These are phyloP conservation scores for Fraxinus latifolia DNA, from an alignment of 305 asterid species.

Conservation along the genomic window DNA sequence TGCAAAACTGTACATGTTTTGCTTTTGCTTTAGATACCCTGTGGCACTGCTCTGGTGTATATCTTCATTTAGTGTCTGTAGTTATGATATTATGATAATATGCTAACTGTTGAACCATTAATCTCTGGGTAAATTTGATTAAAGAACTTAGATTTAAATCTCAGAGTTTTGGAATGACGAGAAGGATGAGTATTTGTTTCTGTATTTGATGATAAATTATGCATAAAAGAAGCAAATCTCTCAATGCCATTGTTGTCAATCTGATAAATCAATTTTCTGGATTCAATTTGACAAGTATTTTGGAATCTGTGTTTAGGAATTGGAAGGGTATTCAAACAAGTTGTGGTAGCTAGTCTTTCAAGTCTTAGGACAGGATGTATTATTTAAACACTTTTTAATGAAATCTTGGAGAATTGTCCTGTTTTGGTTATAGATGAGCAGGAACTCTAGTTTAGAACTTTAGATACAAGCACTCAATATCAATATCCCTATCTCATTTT, in stretches of 20 bases:
- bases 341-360: too few species aligned
- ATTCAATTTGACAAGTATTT: background rate
- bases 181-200: background rate
- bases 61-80: too few species aligned
- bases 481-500: background rate
- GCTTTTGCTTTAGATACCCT: background rate
- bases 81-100: background rate
- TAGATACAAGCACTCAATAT: background rate
- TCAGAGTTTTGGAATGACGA: background rate
- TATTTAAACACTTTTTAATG: background rate
- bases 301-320: background rate
- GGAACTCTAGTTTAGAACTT: background rate
- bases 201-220: background rate
- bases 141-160: background rate
- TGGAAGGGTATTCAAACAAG: background rate
- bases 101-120: background rate
- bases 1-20: background rate
- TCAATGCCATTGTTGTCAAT: background rate
- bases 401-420: background rate
- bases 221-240: background rate
- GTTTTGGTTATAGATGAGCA: background rate
- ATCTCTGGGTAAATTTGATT: constrained; percentile 20
- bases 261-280: background rate
- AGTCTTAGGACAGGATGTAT: background rate
- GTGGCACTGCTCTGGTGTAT: too few species aligned